These are phyloP conservation scores for Thuidium tamariscinum DNA, from an alignment of 225 moss, liverwort and hornwort genomes.

Conservation along the genomic window DNA sequence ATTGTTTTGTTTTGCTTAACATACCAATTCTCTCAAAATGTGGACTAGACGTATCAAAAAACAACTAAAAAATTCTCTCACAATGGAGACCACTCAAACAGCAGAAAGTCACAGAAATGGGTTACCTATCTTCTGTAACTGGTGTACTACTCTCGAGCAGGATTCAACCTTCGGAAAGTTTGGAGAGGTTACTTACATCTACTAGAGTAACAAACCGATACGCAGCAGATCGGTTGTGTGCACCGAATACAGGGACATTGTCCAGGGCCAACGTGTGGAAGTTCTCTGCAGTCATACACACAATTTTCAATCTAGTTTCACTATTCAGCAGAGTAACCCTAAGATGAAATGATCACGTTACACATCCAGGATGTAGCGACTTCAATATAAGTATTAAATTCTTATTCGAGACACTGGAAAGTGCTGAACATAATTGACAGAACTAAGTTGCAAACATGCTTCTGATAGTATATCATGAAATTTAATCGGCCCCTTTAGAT, in stretches of 20 bases:
- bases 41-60: not conserved
- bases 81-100: not conserved
- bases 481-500: not conserved
- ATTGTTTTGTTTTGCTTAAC: not conserved
- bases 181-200: constrained; percentile 47
- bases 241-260: constrained; percentile 67
- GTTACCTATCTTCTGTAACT: not conserved
- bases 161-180: not conserved
- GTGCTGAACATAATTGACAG: not conserved
- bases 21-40: not conserved
- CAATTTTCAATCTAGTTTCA: not conserved
- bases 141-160: not conserved
- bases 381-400: not conserved
- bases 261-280: constrained; percentile 79
- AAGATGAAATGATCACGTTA: not conserved
- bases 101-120: not conserved
- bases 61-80: not conserved
- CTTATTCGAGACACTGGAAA: not conserved
- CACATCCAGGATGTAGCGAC: not conserved
- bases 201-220: constrained; percentile 83
- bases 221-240: constrained; percentile 74
- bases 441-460: not conserved
- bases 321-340: not conserved
- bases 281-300: constrained; percentile 31
- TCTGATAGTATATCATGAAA: not conserved